phyloP scores from a whole-genome alignment of 2,329 filamentous ascomycete genomes.

The Ceratocystis alfenasii region DNA sequence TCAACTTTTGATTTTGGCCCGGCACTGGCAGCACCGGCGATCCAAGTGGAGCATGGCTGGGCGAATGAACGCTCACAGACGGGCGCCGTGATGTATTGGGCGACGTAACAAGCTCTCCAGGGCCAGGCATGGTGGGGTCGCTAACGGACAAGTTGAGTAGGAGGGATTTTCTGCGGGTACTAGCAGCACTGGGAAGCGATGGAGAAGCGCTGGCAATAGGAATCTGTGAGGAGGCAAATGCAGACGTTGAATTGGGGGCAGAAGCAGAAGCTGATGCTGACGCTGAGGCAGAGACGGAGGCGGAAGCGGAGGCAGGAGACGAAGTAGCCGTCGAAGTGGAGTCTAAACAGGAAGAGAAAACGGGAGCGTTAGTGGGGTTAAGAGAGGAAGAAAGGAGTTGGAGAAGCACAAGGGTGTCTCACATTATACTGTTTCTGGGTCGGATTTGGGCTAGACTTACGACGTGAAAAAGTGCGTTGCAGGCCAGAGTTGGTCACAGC shows the following conservation, averaged over 20 bases:
- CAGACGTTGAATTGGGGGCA: constrained; percentile 23
- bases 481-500: constrained; percentile 68
- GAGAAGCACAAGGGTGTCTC: not conserved
- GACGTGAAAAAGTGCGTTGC: constrained; percentile 49
- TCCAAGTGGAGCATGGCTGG: constrained; percentile 10
- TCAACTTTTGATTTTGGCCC: constrained; percentile 35
- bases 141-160: constrained; percentile 64
- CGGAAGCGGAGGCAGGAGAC: not conserved
- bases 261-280: not conserved
- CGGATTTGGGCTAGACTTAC: constrained; percentile 32
- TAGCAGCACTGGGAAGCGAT: not conserved
- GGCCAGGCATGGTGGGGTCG: constrained; percentile 53
- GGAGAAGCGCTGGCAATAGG: not conserved
- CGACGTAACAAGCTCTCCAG: constrained; percentile 53
- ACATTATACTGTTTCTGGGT: not conserved
- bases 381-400: not conserved
- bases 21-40: constrained; percentile 29
- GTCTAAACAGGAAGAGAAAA: not conserved
- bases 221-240: not conserved
- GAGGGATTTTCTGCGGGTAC: constrained; percentile 51
- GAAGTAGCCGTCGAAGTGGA: constrained; percentile 6
- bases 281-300: not conserved
- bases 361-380: not conserved
- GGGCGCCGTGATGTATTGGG: constrained; percentile 24
- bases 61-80: constrained; percentile 15